These are phyloP conservation scores for Corchorus olitorius DNA, from an alignment of 345 rosid genomes.

Conservation along the genomic window DNA sequence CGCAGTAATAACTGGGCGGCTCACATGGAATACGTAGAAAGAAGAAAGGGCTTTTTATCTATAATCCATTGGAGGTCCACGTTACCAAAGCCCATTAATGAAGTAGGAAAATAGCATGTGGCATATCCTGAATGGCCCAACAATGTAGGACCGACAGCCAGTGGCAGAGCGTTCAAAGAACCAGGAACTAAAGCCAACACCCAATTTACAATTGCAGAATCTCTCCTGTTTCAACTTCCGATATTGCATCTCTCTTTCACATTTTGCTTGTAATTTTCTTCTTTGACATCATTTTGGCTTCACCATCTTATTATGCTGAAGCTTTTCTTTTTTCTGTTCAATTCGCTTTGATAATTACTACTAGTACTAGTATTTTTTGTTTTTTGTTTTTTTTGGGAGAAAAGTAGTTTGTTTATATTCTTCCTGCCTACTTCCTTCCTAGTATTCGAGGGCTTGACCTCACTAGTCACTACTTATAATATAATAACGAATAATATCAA, in stretches of 20 bases:
- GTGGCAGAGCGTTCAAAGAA: constrained; percentile 3
- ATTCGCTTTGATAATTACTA: no score
- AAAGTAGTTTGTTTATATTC: no score
- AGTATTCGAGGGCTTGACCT: background rate
- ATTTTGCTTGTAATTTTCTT: no score
- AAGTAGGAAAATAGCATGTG: background rate
- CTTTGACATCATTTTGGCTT: no score
- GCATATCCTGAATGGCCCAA: background rate
- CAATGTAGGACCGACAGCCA: background rate
- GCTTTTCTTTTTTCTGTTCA: no score
- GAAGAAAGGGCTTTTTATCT: background rate
- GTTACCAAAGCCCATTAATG: background rate
- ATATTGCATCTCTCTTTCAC: background rate
- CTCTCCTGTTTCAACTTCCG: background rate
- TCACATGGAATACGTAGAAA: background rate
- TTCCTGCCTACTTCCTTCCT: background rate
- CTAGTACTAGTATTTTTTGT: no score
- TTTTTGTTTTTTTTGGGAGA: no score
- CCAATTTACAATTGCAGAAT: background rate
- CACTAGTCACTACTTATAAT: background rate
- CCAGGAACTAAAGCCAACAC: constrained; percentile 6
- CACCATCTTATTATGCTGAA: no score
- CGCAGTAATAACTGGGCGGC: background rate
- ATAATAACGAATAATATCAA: no score
- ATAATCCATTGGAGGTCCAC: background rate